Base-by-base conservation (phyloP, 139 green algal species). In the Tetraselmis chui region DNA sequence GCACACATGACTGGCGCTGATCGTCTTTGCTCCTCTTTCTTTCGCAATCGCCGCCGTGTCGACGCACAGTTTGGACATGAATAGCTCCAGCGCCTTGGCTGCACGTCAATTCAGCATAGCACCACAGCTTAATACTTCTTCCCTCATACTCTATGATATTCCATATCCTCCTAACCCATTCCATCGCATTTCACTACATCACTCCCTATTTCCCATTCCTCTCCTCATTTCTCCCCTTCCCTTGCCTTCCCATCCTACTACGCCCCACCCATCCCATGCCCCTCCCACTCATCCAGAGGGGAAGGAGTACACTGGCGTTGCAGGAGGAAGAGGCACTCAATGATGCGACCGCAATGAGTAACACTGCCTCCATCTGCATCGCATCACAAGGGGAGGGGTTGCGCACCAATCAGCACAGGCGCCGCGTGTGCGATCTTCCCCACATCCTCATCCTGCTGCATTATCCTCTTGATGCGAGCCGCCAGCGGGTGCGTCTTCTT, bases 391-490 rank as follows among this genome's bases (percentile, higher is more conserved):
- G 45, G 45, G 2, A 32, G 27, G 28, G 29, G 25, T 1, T n/a
- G 27, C 89, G 77, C 79, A 98, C 95, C 92, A 27, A 98, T 94
- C 1, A 98, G 77, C 0, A 97, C 86, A 1, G 95, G 95, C 0
- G 93, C 95, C 0, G 94, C 92, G 31, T 95, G 90, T 2, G 94
- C 91, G 32, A 98, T 97, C 84, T 98, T 98, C 32, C 95, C 95
- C 28, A 98, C 95, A 23, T 98, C 95, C 25, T 98, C 94, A 81
- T 98, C 95, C 23, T 89, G 91, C 82, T 98, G 95, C 95, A 98
- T 98, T 76, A 98, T 92, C 31, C 91, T 89, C 85, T 98, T 98
- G 32, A 98, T 97, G 31, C 93, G 87, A 0, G 91, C 86, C 11
- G 93, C 89, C 28, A 95, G 83, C 11, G 89, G 87, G 82, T 90